Conservation (phyloP, 805 yeast genomes). For the Kodamaea sagamina region DNA sequence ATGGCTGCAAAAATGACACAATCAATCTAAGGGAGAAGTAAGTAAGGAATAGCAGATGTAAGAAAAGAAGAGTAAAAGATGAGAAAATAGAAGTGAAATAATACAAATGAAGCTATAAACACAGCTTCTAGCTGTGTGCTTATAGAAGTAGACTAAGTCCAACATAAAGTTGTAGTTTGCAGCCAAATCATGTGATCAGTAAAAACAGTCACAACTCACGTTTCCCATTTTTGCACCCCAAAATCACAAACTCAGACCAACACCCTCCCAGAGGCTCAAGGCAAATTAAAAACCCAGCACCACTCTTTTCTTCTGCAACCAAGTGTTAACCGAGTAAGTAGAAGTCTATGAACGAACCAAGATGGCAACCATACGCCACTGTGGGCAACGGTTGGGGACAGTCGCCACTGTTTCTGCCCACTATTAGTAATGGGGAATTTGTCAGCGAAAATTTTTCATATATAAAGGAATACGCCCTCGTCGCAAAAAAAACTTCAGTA, state of each 20-base stretch:
- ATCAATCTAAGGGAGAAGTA: too few species aligned
- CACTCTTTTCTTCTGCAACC: constrained; percentile 2
- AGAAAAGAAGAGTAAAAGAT: too few species aligned
- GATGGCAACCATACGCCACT: background rate
- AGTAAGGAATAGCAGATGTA: too few species aligned
- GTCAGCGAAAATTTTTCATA: constrained; percentile 13
- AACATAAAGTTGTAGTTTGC: too few species aligned
- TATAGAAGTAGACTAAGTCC: too few species aligned
- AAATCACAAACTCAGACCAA: background rate
- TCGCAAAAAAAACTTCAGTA: constrained; percentile 13
- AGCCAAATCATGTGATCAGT: too few species aligned
- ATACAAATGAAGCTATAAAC: too few species aligned
- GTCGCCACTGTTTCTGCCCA: background rate
- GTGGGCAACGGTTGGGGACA: too few species aligned
- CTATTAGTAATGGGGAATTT: constrained; percentile 10
- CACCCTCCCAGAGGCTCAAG: background rate
- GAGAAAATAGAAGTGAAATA: too few species aligned
- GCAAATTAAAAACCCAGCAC: background rate
- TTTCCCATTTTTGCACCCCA: background rate
- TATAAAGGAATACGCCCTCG: constrained; percentile 6
- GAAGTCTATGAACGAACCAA: background rate
- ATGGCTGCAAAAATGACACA: too few species aligned
- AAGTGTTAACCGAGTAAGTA: constrained; percentile 6
- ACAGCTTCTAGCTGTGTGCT: too few species aligned
- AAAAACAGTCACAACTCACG: too few species aligned